Evolutionary conservation across 768 basidiomycete species (phyloP).

Genomic region (Suillus lakei): DNA sequence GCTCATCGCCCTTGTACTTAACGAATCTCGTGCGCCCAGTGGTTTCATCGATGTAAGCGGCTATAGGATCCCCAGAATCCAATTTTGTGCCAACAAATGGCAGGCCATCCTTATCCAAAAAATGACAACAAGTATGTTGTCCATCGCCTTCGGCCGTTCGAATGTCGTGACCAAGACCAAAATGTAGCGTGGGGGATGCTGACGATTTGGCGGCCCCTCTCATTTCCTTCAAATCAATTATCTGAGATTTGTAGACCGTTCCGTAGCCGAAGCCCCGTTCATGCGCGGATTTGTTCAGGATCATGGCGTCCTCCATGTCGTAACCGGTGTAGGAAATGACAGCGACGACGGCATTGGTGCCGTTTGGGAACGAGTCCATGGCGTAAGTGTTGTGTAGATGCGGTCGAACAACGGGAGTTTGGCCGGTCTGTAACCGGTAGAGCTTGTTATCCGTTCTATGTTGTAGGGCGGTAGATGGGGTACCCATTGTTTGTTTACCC

Average conservation of each 20-base stretch:
- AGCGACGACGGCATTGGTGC: slow-evolving; percentile 98
- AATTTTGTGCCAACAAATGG: slow-evolving; percentile 78
- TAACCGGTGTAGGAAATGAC: slow-evolving; percentile 99
- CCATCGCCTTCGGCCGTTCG: slow-evolving; percentile 50
- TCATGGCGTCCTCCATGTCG: slow-evolving; percentile 99
- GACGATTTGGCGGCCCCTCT: slow-evolving; percentile 64
- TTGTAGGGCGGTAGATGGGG: slow-evolving; percentile 88
- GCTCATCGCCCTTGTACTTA: slow-evolving; percentile 97
- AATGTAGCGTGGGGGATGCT: slow-evolving; percentile 77
- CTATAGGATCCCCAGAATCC: slow-evolving; percentile 76
- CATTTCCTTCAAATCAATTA: slow-evolving; percentile 86
- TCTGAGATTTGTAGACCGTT: slow-evolving; percentile 93
- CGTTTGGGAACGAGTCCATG: slow-evolving; percentile 98
- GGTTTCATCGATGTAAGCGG: slow-evolving; percentile 87
- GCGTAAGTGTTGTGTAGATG: slow-evolving; percentile 91
- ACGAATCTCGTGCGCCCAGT: slow-evolving; percentile 81
- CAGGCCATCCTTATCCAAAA: slow-evolving; percentile 83
- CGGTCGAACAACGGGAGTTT: slow-evolving; percentile 94
- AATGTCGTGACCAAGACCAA: slow-evolving; percentile 85
- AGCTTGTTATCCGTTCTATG: slow-evolving; percentile 98
- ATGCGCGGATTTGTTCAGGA: slow-evolving; percentile 97
- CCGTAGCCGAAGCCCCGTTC: slow-evolving; percentile 98
- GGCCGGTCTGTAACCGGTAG: slow-evolving; percentile 93
- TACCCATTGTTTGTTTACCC: slow-evolving; percentile 99
- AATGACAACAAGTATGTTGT: slow-evolving; percentile 48